Evolutionary conservation across 2,329 filamentous ascomycete species (phyloP), one percentile per base, ranked within the genome.

Genomic region (Penicillium sp.): DNA sequence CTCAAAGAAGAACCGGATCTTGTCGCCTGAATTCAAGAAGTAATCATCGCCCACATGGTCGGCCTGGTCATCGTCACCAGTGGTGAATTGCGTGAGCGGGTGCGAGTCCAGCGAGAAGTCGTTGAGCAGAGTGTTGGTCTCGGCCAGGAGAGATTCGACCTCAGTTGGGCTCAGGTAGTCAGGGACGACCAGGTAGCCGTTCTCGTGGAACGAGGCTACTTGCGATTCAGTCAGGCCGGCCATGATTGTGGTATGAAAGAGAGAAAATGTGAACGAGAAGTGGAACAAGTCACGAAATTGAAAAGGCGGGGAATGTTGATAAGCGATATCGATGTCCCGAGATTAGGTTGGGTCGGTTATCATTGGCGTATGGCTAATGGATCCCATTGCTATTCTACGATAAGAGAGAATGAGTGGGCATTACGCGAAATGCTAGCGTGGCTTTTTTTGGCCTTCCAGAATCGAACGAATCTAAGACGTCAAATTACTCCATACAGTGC

Each of bases 1-100:
- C 78, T 98, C 94, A 78, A 98, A 96, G 84, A 98, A 98, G 84
- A 96, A 98, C 61, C 93, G 90, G 63, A 98, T 82, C 79, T 97
- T 94, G 82, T 98, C 91, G 63, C 92, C 93, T 3, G 90, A 95
- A 1, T 83, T 84, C 2, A 98, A 86, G 80, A 99, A 98, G 83
- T 99, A 99, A 73, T 90, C 87, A 80, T 98, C 95, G 64, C 94
- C 93, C 11, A 97, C 91, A 79, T 98, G 94, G n/a, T 88, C 85
- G 49, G 74, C 76, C 49, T 79, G 78, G 73, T 84, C 79, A 70
- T 87, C 82, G 79, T 86, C 88, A 68, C 93, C 93, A 0, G 94
- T 97, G 33, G 90, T 91, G 84, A 99, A 99, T 73, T 89, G 89
- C 8, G 95, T 98, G 84, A 98, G 89, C 0, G 95, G 94, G 78